Evolutionary conservation across 768 basidiomycete species (phyloP).

Genomic region (Podaxis sp.): DNA sequence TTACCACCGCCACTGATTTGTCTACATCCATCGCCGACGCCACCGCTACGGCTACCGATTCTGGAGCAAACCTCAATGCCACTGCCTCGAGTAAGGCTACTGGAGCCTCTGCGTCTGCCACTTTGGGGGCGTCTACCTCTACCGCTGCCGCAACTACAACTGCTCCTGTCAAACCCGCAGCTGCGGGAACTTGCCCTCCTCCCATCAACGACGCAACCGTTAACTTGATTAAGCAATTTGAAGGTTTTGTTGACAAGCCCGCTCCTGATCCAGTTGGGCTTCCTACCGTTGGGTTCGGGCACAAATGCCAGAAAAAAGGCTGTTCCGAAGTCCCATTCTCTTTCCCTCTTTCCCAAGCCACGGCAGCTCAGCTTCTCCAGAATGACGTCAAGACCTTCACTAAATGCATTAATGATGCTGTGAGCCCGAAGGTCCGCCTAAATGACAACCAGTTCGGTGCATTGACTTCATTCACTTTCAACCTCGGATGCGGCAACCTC

Average conservation of each 20-base stretch:
- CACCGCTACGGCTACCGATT: no score
- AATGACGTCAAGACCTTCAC: constrained; percentile 24
- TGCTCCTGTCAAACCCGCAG: neutral
- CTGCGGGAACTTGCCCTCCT: constrained; percentile 20
- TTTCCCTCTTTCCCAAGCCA: constrained; percentile 24
- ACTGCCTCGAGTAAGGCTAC: no score
- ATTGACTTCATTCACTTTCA: constrained; percentile 27
- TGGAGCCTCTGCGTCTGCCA: no score
- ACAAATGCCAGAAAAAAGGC: constrained; percentile 20
- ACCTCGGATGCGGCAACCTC: constrained; percentile 27
- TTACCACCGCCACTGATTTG: no score
- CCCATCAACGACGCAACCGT: constrained; percentile 24
- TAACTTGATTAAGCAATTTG: constrained; percentile 24
- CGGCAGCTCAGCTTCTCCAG: constrained; percentile 23
- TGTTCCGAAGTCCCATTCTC: constrained; percentile 22
- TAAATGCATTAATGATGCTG: constrained; percentile 23
- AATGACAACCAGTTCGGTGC: constrained; percentile 36
- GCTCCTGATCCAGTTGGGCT: constrained; percentile 29
- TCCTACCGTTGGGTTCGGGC: constrained; percentile 31
- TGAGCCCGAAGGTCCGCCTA: constrained; percentile 24
- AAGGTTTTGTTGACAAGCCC: constrained; percentile 27
- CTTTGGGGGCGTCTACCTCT: no score
- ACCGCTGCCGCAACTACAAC: neutral
- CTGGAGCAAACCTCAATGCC: no score
- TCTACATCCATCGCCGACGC: no score